Evolutionary conservation across 257 asterid genomes (phyloP), one percentile per base, ranked within the genome.

Genomic region (Coffea eugenioides): DNA sequence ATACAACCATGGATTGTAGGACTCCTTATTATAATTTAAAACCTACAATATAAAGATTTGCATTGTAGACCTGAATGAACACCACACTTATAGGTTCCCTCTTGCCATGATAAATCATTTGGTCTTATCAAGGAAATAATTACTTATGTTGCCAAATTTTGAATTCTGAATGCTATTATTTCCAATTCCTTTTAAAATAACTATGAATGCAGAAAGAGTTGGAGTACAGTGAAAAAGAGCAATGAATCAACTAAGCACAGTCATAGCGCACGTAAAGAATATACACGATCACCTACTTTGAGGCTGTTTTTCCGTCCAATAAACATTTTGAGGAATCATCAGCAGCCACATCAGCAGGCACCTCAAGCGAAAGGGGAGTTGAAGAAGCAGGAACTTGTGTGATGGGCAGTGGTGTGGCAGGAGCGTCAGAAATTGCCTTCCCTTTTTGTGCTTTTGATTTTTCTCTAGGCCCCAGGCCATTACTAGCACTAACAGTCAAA

Each of bases 381-480:
- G 90, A 12, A 18, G 90, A 79, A 69, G 89, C 72, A 49, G 89
- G 71, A 51, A 83, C 78, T 51, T 39, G 88, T 59, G 82, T 83
- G 74, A 16, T 62, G 75, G 88, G 69, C 80, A 83, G 46, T 27
- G 91, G 91, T 79, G 89, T 73, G 69, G 88, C 91, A 52, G 87
- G 83, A 69, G 85, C 56, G 25, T 91, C 95, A 76, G 90, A 69
- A 85, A 59, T 83, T 69, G 75, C 79, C 88, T 90, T 93, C 31
- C 71, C 84, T 74, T 93, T 92, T 11, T 79, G 84, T 74, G 84
- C 62, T 90, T 88, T 90, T 10, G 92, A 86, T 81, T 88, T 94
- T 16, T 89, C 97, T 82, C 93, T 89, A 18, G 93, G 82, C 2
- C 86, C 89, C 84, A 83, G 90, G 56, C 92, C 97, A 85, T 78